Percentiles rank a stretch among this genome's conserved stretches.
phyloP scores from a whole-genome alignment of 305 asterid species.

The Solanum hybrid region DNA sequence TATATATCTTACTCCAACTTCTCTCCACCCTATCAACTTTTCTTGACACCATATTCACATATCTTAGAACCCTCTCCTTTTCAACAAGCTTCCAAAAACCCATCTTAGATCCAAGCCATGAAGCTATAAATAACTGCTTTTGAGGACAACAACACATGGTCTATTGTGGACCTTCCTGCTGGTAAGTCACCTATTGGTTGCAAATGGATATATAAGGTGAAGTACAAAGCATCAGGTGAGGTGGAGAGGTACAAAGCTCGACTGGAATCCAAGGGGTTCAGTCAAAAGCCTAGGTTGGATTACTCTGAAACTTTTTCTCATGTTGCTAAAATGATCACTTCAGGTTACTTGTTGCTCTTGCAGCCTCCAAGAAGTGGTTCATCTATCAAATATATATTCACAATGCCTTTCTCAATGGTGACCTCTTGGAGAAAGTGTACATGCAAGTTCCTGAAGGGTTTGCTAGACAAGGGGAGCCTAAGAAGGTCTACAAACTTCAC shows the following conservation, averaged over 20 bases:
- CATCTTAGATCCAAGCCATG: neutral
- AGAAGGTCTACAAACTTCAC: neutral
- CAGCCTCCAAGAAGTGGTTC: neutral
- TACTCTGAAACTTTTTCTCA: neutral
- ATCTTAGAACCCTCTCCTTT: neutral
- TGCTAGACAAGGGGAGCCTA: neutral
- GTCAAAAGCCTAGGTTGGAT: neutral
- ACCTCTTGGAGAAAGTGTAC: neutral
- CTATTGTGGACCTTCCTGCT: neutral
- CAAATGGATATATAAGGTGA: no score
- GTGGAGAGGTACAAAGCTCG: neutral
- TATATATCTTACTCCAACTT: neutral
- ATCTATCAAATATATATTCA: neutral
- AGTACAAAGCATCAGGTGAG: neutral
- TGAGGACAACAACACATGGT: neutral
- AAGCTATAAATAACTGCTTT: neutral
- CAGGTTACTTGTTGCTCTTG: neutral
- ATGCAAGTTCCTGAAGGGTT: neutral
- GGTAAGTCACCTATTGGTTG: neutral
- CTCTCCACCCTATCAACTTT: neutral
- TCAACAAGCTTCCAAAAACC: neutral
- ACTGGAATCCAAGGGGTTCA: rapidly evolving
- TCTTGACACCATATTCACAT: rapidly evolving
- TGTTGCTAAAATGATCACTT: neutral
- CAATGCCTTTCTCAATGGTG: neutral